These are phyloP conservation scores for Wickerhamomyces tratensis DNA, from an alignment of 805 yeast species.

Conservation along the genomic window DNA sequence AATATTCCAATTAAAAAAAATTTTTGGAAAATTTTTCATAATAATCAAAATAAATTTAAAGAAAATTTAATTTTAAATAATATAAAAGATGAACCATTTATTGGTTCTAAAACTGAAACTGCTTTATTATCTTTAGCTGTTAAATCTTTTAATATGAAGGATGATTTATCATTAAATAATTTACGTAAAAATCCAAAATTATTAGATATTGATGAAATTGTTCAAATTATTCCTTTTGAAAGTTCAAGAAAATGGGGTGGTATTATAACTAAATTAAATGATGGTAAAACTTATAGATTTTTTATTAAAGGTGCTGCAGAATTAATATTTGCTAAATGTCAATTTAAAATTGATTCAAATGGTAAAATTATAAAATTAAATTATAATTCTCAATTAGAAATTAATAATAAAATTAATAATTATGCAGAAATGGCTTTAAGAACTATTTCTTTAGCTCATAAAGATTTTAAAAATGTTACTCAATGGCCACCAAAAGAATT, in stretches of 20 bases:
- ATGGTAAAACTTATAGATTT: conserved; percentile 36
- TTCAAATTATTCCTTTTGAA: conserved; percentile 82
- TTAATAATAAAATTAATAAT: conserved; percentile 34
- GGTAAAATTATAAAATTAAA: conserved; percentile 21
- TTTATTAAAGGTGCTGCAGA: conserved; percentile 94
- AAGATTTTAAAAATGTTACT: conserved; percentile 38
- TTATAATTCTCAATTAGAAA: conserved; percentile 15
- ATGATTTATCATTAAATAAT: conserved; percentile 33
- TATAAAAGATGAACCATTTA: conserved; percentile 57
- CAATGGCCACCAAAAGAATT: conserved; percentile 64
- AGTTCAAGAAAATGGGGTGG: conserved; percentile 92
- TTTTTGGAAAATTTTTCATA: conserved; percentile 6
- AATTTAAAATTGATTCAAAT: conserved; percentile 24
- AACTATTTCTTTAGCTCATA: conserved; percentile 82
- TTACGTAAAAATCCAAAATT: conserved; percentile 27
- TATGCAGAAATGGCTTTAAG: conserved; percentile 78
- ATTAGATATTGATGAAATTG: conserved; percentile 31
- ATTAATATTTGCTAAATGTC: conserved; percentile 57
- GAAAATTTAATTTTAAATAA: no score
- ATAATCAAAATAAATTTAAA: background rate
- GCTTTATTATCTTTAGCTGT: conserved; percentile 70
- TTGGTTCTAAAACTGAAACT: conserved; percentile 93
- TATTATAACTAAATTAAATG: conserved; percentile 44
- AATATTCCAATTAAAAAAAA: conserved; percentile 11
- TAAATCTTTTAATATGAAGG: conserved; percentile 38